phyloP scores from a whole-genome alignment of 2,329 filamentous ascomycete genomes.

The Arthroderma sp. region DNA sequence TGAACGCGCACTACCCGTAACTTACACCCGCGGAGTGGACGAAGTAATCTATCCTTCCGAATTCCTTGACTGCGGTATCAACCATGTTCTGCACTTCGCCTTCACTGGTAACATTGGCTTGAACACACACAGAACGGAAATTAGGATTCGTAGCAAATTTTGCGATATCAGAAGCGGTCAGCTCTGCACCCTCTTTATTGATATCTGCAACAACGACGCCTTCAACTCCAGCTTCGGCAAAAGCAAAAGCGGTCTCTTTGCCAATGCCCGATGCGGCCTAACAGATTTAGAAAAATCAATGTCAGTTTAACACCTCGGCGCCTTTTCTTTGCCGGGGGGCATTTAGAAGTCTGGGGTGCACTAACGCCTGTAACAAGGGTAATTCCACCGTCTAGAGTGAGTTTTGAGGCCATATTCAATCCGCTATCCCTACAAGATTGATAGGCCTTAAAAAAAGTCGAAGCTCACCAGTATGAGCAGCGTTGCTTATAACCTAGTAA shows the following conservation, averaged over 20 bases:
- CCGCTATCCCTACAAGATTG: too few species aligned
- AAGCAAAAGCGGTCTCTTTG: conserved; percentile 2
- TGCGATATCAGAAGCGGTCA: conserved; percentile 15
- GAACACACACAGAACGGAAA: conserved; percentile 13
- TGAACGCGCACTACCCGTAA: not conserved
- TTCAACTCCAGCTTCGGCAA: conserved; percentile 12
- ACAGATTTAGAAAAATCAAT: too few species aligned
- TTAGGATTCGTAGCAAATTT: conserved; percentile 13
- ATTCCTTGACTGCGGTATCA: conserved; percentile 8
- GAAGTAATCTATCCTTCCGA: conserved; percentile 17
- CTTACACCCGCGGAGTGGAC: conserved; percentile 15
- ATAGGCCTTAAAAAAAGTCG: too few species aligned
- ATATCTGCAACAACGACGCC: conserved; percentile 17
- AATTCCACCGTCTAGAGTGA: too few species aligned
- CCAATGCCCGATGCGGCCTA: not conserved
- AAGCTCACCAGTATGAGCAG: too few species aligned
- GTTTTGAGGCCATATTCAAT: too few species aligned
- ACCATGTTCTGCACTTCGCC: conserved; percentile 16
- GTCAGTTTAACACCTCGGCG: too few species aligned
- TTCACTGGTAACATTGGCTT: conserved; percentile 16
- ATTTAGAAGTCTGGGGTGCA: too few species aligned
- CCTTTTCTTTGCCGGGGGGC: too few species aligned
- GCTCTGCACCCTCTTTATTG: conserved; percentile 10
- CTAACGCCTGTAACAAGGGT: too few species aligned
- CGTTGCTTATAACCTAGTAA: too few species aligned